Base-by-base conservation (phyloP, 768 basidiomycete species). In the Naganishia antarctica region DNA sequence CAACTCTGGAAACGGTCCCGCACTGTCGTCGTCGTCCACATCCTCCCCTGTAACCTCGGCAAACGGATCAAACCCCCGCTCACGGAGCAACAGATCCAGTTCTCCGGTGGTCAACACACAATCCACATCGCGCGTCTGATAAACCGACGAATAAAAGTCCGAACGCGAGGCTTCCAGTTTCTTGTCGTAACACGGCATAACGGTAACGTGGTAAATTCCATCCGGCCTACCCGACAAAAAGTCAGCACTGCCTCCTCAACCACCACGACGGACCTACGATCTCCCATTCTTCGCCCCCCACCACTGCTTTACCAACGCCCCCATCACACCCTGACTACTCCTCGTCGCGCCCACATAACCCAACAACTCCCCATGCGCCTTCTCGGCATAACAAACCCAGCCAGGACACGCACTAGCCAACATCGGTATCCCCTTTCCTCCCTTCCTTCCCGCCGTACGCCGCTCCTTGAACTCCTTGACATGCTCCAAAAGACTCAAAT, bases 121-220 rank as follows among this genome's bases (percentile, higher is more conserved):
- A 78, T 98, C 96, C 47, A 97, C 90, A 70, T 98, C 94, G 61
- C 93, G 82, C 11, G 91, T 91, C 41, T 86, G 81, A 77, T 90
- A 87, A 1, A 83, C 69, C 8, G 87, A 64, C 1, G 71, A 70
- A 74, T 90, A 91, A 74, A 98, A 99, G 73, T 99, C 93, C 49
- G 86, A 84, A 28, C 96, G 84, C 9, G 93, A 97, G 0, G 96
- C 96, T 78, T 99, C 96, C 16, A 99, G 85, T 74, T 99, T 99
- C 80, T 98, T 98, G 82, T 99, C 96, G 78, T 98, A 98, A 78
- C 96, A 99, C 0, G 96, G 94, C 93, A 98, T 98, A 57, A 97
- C 92, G 0, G 91, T 84, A 60, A 98, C 91, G 72, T 99, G 96
- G 74, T 98, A 99, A 47, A 99, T 84, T 70, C 90, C 82, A 71